Evolutionary conservation across 73 alveolate genomes (phyloP), one percentile per base, ranked within the genome.

Genomic region (Paramecium primaurelia): DNA sequence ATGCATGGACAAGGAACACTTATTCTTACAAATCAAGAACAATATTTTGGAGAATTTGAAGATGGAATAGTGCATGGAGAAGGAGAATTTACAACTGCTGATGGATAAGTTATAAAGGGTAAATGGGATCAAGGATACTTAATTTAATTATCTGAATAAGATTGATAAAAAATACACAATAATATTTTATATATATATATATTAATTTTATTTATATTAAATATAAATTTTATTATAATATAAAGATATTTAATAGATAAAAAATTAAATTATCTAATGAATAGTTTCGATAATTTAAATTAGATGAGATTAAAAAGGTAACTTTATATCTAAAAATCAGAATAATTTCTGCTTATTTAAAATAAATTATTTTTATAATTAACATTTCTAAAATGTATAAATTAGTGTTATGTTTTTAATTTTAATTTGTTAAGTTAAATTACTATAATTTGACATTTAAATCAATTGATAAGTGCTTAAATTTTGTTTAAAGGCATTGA

Each of bases 41-140:
- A 71, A 71, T 71, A 32, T 34, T 28, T 71, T 14, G 86, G 86
- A 34, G 86, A 71, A 16, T 71, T 71, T 71, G 86, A 71, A 6
- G 86, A 71, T 4, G 86, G 86, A 11, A 71, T 71, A 49, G 54
- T 71, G 18, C 86, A 71, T 71, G 86, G 86, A 30, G 86, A 71
- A 71, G 86, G 86, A 0, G 86, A 71, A 71, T 71, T 71, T 38
- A 71, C 86, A 26, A 71, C 86, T 32, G 86, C 30, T 25, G 86
- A 71, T 30, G 54, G 54, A 18, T 11, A 20, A 30, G 54, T 71
- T 30, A 38, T 71, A 6, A 71, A 71, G 32, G 86, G 86, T 25
- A 32, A 71, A 34, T 71, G 86, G 86, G 86, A 71, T 26, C 54
- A 71, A 71, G 86, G 86, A 71, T 71, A 71, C 54, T 71, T 71